Evolutionary conservation across 139 green algal genomes (phyloP).

Genomic region (Cymbomonas tetramitiformis): DNA sequence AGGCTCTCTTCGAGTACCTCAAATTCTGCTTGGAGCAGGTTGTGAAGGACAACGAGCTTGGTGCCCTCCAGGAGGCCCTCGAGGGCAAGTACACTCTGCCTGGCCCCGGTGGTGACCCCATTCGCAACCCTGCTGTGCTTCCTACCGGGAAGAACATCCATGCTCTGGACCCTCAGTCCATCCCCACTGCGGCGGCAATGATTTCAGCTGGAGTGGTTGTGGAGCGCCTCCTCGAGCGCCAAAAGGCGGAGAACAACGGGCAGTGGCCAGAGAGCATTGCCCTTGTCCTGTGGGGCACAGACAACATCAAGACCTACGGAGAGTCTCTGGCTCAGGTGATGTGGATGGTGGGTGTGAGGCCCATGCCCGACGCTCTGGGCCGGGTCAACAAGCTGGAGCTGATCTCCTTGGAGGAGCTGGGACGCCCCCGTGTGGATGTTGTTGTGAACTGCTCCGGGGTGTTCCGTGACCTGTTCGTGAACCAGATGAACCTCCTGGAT

Average conservation of each 20-base stretch:
- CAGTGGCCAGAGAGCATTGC: slow-evolving; percentile 91
- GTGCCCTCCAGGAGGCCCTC: slow-evolving; percentile 67
- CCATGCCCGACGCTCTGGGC: slow-evolving; percentile 83
- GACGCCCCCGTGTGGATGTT: slow-evolving; percentile 83
- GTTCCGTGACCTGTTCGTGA: slow-evolving; percentile 97
- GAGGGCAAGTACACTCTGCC: slow-evolving; percentile 80
- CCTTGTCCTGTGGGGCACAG: slow-evolving; percentile 96
- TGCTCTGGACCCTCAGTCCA: slow-evolving; percentile 86
- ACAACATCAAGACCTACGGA: slow-evolving; percentile 99
- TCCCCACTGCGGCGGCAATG: slow-evolving; percentile 43
- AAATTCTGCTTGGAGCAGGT: slow-evolving; percentile 85
- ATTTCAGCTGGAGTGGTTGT: slow-evolving; percentile 74
- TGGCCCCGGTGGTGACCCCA: slow-evolving; percentile 93
- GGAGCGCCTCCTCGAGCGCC: slow-evolving; percentile 81
- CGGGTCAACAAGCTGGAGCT: slow-evolving; percentile 99
- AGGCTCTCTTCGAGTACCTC: slow-evolving; percentile 80
- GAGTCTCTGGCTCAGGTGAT: slow-evolving; percentile 88
- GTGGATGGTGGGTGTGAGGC: slow-evolving; percentile 83
- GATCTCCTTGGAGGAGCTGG: slow-evolving; percentile 91
- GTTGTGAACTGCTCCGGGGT: slow-evolving; percentile 99
- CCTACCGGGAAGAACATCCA: slow-evolving; percentile 99
- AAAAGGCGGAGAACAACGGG: slow-evolving; percentile 71
- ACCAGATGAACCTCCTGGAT: slow-evolving; percentile 96
- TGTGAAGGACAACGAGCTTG: slow-evolving; percentile 97
- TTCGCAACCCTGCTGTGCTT: slow-evolving; percentile 91